Conservation (phyloP, 768 basidiomycete genomes). For the Mycena rosella region DNA sequence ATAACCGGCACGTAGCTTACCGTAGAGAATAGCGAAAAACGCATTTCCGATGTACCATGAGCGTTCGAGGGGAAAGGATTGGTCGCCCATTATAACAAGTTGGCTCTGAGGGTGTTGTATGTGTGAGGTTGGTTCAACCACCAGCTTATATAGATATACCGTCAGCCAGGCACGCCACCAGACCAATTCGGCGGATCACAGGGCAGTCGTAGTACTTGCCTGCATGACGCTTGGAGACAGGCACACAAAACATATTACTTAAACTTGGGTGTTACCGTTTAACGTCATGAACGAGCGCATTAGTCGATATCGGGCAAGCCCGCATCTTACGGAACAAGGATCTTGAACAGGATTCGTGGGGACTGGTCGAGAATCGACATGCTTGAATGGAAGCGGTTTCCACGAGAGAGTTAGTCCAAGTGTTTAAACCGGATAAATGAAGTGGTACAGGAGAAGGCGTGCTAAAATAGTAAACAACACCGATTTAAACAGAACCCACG, state of each 20-base stretch:
- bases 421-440: conserved; percentile 8
- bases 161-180: neutral
- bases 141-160: conserved; percentile 10
- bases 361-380: neutral
- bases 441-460: neutral
- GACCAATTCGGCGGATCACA: conserved; percentile 19
- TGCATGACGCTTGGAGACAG: conserved; percentile 25
- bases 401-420: neutral
- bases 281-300: conserved; percentile 19
- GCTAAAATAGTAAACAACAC: conserved; percentile 5
- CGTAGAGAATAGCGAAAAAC: conserved; percentile 40
- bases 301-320: conserved; percentile 21
- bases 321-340: neutral
- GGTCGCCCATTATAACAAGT: conserved; percentile 25
- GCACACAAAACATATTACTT: conserved; percentile 14
- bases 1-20: conserved; percentile 13
- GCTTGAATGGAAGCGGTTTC: neutral
- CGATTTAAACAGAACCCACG: conserved; percentile 10
- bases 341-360: neutral
- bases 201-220: neutral
- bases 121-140: neutral
- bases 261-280: conserved; percentile 12
- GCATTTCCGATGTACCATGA: conserved; percentile 43
- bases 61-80: conserved; percentile 33
- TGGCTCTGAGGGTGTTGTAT: neutral